These are phyloP conservation scores for Botrytis sinoallii DNA, from an alignment of 2,329 filamentous ascomycete genomes.

Conservation along the genomic window DNA sequence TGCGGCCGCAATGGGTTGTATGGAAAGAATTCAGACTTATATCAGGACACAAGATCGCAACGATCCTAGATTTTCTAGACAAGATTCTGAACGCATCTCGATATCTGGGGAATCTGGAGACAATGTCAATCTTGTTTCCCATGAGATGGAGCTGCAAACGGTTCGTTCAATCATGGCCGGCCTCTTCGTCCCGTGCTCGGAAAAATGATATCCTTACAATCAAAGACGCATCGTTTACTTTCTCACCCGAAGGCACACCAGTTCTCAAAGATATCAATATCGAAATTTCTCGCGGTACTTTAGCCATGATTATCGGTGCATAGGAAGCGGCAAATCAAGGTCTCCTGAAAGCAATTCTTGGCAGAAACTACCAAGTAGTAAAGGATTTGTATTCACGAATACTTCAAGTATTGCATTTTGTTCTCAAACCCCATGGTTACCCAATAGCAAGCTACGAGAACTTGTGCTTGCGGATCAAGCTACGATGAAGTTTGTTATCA, in stretches of 20 bases:
- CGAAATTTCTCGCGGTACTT: constrained; percentile 16
- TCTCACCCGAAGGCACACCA: not conserved
- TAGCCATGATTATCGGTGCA: constrained; percentile 36
- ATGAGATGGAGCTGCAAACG: not conserved
- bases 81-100: not conserved
- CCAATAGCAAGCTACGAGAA: constrained; percentile 42
- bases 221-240: not conserved
- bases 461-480: constrained; percentile 40
- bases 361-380: constrained; percentile 25
- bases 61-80: not conserved
- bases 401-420: constrained; percentile 40
- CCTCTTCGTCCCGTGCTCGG: not conserved
- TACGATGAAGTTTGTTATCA: constrained; percentile 35
- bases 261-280: constrained; percentile 24
- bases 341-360: constrained; percentile 34
- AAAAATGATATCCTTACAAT: not conserved
- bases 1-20: not conserved
- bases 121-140: not conserved
- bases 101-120: not conserved
- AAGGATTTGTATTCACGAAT: constrained; percentile 23
- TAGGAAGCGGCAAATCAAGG: constrained; percentile 37
- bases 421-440: constrained; percentile 45
- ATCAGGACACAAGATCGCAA: not conserved
- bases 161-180: not conserved
- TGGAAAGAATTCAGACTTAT: constrained; percentile 13